Percentiles rank a stretch among this genome's conserved stretches.
phyloP scores from a whole-genome alignment of 371 early-diverging fungal species.

The Mortierella sp. region DNA sequence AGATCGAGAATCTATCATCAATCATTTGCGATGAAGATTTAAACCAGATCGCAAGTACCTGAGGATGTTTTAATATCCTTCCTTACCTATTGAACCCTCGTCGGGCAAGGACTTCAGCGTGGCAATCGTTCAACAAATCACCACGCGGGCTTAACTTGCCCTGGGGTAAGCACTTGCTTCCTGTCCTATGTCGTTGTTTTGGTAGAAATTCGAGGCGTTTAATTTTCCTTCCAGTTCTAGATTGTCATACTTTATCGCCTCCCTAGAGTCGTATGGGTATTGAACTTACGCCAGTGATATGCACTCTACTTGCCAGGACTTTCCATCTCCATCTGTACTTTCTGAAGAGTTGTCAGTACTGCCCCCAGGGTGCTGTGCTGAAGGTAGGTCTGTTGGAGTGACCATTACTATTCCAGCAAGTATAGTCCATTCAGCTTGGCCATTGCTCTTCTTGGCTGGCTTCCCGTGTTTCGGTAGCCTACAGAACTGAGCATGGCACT shows the following conservation, averaged over 20 bases:
- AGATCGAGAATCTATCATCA: neutral
- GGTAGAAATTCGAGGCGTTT: neutral
- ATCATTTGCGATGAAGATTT: neutral
- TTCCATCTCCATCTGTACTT: slow-evolving; percentile 9
- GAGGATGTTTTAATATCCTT: neutral
- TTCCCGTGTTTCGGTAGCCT: slow-evolving; percentile 80
- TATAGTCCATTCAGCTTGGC: slow-evolving; percentile 86
- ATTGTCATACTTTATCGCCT: neutral
- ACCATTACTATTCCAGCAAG: slow-evolving; percentile 80
- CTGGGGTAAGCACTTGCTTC: slow-evolving; percentile 85
- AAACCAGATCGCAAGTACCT: neutral
- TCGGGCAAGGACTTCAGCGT: slow-evolving; percentile 88
- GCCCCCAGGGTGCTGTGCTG: neutral
- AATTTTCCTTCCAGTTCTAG: neutral
- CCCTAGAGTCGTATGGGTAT: neutral
- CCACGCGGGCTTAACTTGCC: slow-evolving; percentile 72
- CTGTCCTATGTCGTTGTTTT: slow-evolving; percentile 68
- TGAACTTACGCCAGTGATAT: slow-evolving; percentile 75
- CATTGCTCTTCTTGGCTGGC: slow-evolving; percentile 64
- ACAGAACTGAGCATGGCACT: slow-evolving; percentile 54
- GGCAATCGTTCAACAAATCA: slow-evolving; percentile 82
- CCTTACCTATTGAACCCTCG: slow-evolving; percentile 80
- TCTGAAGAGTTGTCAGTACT: neutral
- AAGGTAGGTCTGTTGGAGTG: slow-evolving; percentile 2
- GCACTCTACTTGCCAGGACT: slow-evolving; percentile 61